Base-by-base conservation (phyloP, 768 basidiomycete species). In the Kwoniella bestiolae region DNA sequence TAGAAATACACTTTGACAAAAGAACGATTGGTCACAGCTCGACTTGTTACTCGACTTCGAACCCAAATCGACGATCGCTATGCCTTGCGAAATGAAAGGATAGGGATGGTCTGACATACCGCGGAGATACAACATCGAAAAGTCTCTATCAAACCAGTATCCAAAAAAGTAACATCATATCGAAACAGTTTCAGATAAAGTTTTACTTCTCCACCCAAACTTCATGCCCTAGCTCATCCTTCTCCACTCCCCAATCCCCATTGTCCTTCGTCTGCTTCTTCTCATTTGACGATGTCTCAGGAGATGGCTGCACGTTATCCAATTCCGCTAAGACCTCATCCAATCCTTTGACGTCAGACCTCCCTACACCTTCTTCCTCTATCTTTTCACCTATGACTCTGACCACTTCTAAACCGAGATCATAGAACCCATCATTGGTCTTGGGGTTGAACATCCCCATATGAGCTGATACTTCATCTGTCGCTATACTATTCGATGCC, bases 381-480 rank as follows among this genome's bases (percentile, higher is more conserved):
- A 82, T 63, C 52, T 75, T 65, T 65, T 78, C 76, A 31, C 65
- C 63, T 3, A 81, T 71, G 4, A 66, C 73, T 8, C 86, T 84
- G 18, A 87, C 88, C 0, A 87, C 86, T 49, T 85, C 82, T 38
- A 94, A 82, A 1, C 92, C 94, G 6, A 96, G 83, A 71, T 88
- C 87, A 75, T 94, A 94, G 81, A 92, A 96, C 21, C 92, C 92
- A 70, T 94, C 92, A 73, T 96, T 95, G 25, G 87, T 87, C 68
- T 83, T 85, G 5, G 87, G 85, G 63, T 85, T 85, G 81, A 96
- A 97, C 90, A 97, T 95, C 34, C 88, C 88, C 35, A 87, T 91
- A 76, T 97, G 94, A 5, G 91, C 93, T 64, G 89, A 84, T 8
- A 94, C 81, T 79, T 95, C 93, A 74, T 93, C 90, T 25, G 84